These are phyloP conservation scores for Sphaerulina vaccinii DNA, from an alignment of 2,329 filamentous ascomycete species.

Conservation along the genomic window DNA sequence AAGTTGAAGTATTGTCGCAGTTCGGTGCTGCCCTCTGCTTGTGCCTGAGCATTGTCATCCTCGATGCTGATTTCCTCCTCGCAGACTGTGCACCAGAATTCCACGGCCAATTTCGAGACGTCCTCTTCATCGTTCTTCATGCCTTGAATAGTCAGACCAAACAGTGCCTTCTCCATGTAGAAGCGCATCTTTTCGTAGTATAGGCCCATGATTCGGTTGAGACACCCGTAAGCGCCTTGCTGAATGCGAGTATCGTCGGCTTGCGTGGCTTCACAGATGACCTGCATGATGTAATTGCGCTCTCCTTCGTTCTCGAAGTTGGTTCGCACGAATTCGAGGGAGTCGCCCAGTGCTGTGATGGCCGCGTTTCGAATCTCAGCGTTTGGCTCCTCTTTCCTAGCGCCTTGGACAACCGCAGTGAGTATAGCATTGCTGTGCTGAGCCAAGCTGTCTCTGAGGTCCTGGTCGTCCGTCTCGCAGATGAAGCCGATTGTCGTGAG, in stretches of 20 bases:
- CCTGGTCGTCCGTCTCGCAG: conserved; percentile 89
- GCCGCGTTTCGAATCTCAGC: conserved; percentile 86
- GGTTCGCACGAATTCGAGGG: conserved; percentile 93
- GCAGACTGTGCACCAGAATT: conserved; percentile 99
- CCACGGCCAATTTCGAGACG: conserved; percentile 94
- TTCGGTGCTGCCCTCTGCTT: conserved; percentile 73
- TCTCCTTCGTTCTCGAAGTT: conserved; percentile 99
- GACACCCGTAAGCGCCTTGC: conserved; percentile 91
- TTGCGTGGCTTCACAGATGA: conserved; percentile 98
- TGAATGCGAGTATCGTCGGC: conserved; percentile 87
- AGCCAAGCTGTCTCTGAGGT: conserved; percentile 76
- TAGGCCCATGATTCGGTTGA: conserved; percentile 97
- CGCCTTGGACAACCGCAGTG: conserved; percentile 95
- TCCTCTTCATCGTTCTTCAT: conserved; percentile 99
- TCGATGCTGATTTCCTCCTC: conserved; percentile 98
- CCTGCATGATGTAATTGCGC: conserved; percentile 99
- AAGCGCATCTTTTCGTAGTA: conserved; percentile 99
- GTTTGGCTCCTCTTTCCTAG: conserved; percentile 93
- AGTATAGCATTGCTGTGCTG: conserved; percentile 95
- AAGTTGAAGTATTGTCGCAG: conserved; percentile 95
- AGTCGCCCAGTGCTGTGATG: conserved; percentile 91
- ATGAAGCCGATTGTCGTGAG: conserved; percentile 97
- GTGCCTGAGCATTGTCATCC: conserved; percentile 81
- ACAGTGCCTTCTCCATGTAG: conserved; percentile 99
- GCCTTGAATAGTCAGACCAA: conserved; percentile 92